Evolutionary conservation across 164 flowering plant genomes (phyloP).

Genomic region (Umbellularia californica): DNA sequence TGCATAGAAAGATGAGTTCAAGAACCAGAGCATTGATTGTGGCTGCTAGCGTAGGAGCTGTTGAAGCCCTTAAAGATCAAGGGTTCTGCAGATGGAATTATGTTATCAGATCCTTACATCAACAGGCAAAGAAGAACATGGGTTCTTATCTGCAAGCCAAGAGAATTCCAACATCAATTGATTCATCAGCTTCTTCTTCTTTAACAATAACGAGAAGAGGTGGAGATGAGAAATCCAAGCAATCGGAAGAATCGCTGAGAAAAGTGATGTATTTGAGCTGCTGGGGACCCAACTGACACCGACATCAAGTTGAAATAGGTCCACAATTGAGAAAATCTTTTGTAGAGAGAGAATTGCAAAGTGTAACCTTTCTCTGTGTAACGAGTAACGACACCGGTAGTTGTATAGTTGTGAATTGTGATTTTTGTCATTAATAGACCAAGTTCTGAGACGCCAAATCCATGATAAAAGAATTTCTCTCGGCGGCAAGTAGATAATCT

Average conservation of each 20-base stretch:
- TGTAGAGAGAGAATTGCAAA: too few species aligned
- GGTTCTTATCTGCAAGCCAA: conserved; percentile 4
- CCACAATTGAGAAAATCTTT: too few species aligned
- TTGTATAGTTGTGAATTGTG: too few species aligned
- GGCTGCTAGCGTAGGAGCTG: conserved; percentile 8
- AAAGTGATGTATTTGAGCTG: conserved; percentile 46
- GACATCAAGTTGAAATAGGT: too few species aligned
- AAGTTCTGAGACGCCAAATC: too few species aligned
- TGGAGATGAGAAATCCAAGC: conserved; percentile 4
- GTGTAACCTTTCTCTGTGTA: too few species aligned
- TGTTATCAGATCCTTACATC: not conserved
- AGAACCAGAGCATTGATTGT: conserved; percentile 5
- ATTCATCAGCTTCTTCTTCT: not conserved
- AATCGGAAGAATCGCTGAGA: conserved; percentile 35
- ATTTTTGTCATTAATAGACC: too few species aligned
- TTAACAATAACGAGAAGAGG: not conserved
- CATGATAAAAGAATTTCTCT: too few species aligned
- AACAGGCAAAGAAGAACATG: conserved; percentile 7
- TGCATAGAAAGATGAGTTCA: conserved; percentile 1
- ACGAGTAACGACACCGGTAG: too few species aligned
- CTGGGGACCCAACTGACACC: too few species aligned
- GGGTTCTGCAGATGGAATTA: conserved; percentile 9
- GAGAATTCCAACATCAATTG: not conserved
- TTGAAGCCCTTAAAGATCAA: conserved; percentile 11
- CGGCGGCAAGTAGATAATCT: too few species aligned